Evolutionary conservation across 352 stramenopile genomes (phyloP), one percentile per base, ranked within the genome.

Genomic region (Saprolegnia diclina): DNA sequence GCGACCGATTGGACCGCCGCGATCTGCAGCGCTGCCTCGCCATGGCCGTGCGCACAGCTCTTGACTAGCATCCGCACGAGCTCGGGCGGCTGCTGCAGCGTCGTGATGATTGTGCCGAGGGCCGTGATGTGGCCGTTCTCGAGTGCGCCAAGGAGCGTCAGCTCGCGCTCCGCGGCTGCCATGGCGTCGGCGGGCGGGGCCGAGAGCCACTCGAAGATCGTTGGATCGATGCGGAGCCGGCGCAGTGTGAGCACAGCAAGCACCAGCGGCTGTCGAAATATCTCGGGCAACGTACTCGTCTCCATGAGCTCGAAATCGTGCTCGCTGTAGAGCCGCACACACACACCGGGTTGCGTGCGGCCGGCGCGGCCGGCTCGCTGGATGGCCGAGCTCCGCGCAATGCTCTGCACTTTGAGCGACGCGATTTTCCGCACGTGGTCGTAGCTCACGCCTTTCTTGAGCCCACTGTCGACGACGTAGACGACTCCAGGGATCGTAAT

Each of bases 401-500:
- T 83, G 32, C 83, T 63, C 29, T 69, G 54, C 1, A 71, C 79
- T 45, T 80, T 74, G 11, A 76, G 63, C 54, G 90, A 72, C 70
- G 89, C 78, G 26, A 85, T 84, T 21, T 85, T 80, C 56, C 74
- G 61, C 11, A 84, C 74, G 22, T 62, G 73, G 64, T 95, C 83
- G 72, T 92, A 85, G 0, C 89, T 70, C 76, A 64, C 73, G 21
- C 35, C 55, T 46, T 75, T 79, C 7, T 65, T 64, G 4, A 77
- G 54, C 4, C 74, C 71, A 5, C 56, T 67, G 65, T 78, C 73
- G 13, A 79, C 55, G 10, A 80, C 73, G 42, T 74, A 80, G 26
- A 74, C 67, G 18, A 96, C 89, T 48, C 97, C 92, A 5, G 88
- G 85, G 67, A 98, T 97, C 13, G 95, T 98, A 29, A 98, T 86